Evolutionary conservation across 116 monocot genomes (phyloP), one percentile per base, ranked within the genome.

Genomic region (Zostera marina): DNA sequence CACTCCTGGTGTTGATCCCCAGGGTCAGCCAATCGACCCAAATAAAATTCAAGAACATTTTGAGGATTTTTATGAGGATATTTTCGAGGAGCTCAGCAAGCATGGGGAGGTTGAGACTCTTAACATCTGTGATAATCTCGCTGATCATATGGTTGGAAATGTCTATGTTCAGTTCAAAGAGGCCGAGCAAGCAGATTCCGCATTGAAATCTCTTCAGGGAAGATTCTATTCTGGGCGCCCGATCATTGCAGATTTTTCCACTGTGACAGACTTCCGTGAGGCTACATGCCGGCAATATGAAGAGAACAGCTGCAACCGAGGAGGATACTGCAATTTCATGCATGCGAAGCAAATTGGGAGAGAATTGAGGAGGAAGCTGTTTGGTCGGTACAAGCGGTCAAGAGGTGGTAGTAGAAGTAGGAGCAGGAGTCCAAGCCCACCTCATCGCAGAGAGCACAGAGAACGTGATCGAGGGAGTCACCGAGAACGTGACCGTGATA

Each of bases 281-380:
- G 94, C 88, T 13, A 94, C 94, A 6, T 94, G 94, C 73, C 57
- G 94, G 44, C 94, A 88, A 47, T 94, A 73, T 56, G 94, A 88
- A 60, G 92, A 92, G 73, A 77, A 94, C 55, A 84, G 81, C 63
- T 94, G 94, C 62, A 94, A 94, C 46, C 63, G 94, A 12, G 92
- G 88, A 17, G 94, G 94, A 3, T 94, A 88, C 54, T 94, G 94
- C 67, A 88, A 94, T 56, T 94, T 88, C 71, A 94, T 94, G 94
- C 88, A 94, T 68, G 88, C 85, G 9, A 94, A 94, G 73, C 81
- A 88, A 62, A 88, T 88, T 59, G 76, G 93, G 10, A 68, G 78
- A 45, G 88, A 94, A 42, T 60, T 94, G 47, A 67, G 88, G 69
- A 77, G 79, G 74, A 81, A 82, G 65, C 68, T 88, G 11, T 84